Evolutionary conservation across 2,329 filamentous ascomycete genomes (phyloP).

Genomic region (Colletotrichum sp.): DNA sequence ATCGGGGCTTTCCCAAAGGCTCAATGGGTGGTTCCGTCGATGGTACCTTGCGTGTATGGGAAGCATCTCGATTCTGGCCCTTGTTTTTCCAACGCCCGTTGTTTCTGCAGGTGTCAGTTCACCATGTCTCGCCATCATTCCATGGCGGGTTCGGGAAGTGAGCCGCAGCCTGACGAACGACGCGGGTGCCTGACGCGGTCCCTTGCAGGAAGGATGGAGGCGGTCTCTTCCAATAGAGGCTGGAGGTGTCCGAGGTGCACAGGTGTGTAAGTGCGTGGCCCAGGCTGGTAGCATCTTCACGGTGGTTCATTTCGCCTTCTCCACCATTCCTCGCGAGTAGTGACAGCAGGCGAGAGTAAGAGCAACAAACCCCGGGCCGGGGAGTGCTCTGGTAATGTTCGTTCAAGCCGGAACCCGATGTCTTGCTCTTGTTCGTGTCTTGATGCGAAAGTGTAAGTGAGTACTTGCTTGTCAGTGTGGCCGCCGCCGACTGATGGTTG

Average conservation of each 20-base stretch:
- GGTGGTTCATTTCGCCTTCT: neutral
- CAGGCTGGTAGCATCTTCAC: neutral
- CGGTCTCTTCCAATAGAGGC: neutral
- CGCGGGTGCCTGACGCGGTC: neutral
- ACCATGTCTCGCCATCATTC: neutral
- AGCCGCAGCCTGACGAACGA: neutral
- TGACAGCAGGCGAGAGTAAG: neutral
- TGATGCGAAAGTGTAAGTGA: neutral
- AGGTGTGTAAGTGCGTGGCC: neutral
- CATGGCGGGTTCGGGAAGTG: neutral
- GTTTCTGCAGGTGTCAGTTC: neutral
- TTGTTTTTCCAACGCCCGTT: neutral
- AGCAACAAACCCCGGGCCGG: neutral
- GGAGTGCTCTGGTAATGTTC: neutral
- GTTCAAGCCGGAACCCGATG: neutral
- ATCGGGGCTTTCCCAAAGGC: neutral
- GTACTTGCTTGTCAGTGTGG: neutral
- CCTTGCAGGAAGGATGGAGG: neutral
- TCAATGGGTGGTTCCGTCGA: neutral
- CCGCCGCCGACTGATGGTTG: neutral
- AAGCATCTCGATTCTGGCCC: neutral
- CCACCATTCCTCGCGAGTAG: neutral
- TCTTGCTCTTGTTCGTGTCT: neutral
- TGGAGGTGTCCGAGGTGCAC: neutral
- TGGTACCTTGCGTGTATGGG: neutral